These are phyloP conservation scores for Hydnomerulius pinastri DNA, from an alignment of 768 basidiomycete genomes.

Conservation along the genomic window DNA sequence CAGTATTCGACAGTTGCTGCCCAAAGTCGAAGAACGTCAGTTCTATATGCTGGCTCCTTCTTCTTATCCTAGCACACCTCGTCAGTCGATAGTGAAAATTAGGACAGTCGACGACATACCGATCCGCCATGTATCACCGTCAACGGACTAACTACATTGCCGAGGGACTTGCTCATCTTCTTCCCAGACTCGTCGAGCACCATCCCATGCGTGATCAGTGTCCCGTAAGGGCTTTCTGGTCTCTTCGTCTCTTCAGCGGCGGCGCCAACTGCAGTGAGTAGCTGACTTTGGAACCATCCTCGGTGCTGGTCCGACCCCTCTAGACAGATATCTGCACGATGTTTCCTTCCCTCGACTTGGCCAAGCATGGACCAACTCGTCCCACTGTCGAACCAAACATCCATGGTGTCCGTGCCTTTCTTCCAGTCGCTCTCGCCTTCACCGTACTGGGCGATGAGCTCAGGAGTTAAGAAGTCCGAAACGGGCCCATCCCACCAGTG, in stretches of 20 bases:
- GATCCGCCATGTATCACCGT: constrained; percentile 75
- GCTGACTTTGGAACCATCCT: constrained; percentile 97
- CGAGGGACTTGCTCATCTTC: constrained; percentile 97
- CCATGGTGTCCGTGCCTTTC: constrained; percentile 94
- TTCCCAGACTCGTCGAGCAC: constrained; percentile 87
- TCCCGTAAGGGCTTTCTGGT: constrained; percentile 59
- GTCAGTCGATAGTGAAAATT: constrained; percentile 2
- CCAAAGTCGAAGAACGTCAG: constrained; percentile 89
- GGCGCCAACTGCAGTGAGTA: constrained; percentile 74
- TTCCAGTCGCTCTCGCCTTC: constrained; percentile 51
- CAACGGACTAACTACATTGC: constrained; percentile 88
- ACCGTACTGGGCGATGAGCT: constrained; percentile 48
- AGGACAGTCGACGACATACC: constrained; percentile 42
- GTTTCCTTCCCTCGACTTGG: constrained; percentile 37
- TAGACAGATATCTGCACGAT: constrained; percentile 82
- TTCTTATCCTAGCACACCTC: constrained; percentile 52
- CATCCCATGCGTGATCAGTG: constrained; percentile 95
- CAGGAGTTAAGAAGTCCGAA: constrained; percentile 75
- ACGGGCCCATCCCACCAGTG: constrained; percentile 93
- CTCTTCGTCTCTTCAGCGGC: constrained; percentile 14
- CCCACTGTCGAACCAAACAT: constrained; percentile 99
- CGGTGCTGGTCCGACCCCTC: constrained; percentile 98
- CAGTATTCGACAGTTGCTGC: constrained; percentile 89
- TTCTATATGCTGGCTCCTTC: constrained; percentile 77
- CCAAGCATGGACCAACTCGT: constrained; percentile 87